These are phyloP conservation scores for Syzygium oleosum DNA, from an alignment of 345 rosid species.

Conservation along the genomic window DNA sequence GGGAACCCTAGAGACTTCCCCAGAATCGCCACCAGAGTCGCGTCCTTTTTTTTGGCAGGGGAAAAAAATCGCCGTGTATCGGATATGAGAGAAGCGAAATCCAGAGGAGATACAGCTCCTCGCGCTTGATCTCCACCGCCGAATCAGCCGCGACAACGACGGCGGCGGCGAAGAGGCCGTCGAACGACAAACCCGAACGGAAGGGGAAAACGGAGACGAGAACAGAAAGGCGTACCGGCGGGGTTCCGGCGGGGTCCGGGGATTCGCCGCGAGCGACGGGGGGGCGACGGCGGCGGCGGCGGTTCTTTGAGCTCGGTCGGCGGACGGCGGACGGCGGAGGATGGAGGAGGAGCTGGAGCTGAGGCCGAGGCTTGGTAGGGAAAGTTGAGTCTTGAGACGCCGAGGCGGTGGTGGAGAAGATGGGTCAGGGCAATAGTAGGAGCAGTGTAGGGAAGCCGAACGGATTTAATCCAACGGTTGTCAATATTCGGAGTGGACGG, in stretches of 20 bases:
- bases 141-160: background rate
- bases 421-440: background rate
- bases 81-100: background rate
- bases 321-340: background rate
- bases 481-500: background rate
- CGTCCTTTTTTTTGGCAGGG: background rate
- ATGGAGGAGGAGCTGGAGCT: background rate
- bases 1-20: background rate
- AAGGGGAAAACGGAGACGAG: background rate
- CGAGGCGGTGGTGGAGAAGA: background rate
- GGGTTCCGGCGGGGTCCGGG: background rate
- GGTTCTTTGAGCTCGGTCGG: background rate
- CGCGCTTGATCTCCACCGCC: background rate
- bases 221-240: background rate
- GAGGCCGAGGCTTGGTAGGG: background rate
- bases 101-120: background rate
- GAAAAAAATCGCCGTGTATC: background rate
- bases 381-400: background rate
- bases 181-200: background rate
- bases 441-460: background rate
- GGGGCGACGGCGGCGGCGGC: background rate
- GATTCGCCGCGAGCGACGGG: background rate
- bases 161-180: background rate
- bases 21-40: background rate
- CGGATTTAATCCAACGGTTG: background rate